Evolutionary conservation across 768 basidiomycete genomes (phyloP), one percentile per base, ranked within the genome.

Genomic region (Rhizopogon roseolus): DNA sequence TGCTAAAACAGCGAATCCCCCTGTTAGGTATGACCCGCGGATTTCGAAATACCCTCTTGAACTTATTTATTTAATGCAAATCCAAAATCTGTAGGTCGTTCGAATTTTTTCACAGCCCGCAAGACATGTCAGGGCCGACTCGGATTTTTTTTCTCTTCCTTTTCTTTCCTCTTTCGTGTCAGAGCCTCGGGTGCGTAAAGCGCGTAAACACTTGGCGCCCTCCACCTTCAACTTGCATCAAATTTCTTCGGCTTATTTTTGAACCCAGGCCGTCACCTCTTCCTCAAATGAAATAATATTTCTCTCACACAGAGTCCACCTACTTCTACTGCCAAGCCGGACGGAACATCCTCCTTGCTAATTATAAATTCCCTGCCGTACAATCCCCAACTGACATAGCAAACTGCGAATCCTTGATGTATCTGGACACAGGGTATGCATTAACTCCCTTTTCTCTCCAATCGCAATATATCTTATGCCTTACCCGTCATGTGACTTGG

Each of bases 251-350:
- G 41, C 39, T 14, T 60, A 60, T 56, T 59, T 59, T 59, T 53
- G 54, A 7, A 8, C n/a, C 2, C 28, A 51, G 51, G 19, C 29
- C 40, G 52, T 37, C 57, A 44, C 54, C 41, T 59, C 49, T 54
- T 50, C 52, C 54, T 59, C 49, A 36, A 52, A 52, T 41, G 1
- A 22, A 22, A 22, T 22, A 22, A 22, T 22, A 22, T 22, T 22
- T 22, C 19, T 46, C 50, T 54, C 58, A 36, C 58, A 54, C 45
- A 48, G 45, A 28, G n/a, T 25, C 22, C 43, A 40, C 36, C 51
- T 44, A 32, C 34, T 46, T 52, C 7, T 51, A n/a, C 46, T 38
- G 49, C 53, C 50, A 54, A 40, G 19, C 40, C 61, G 61, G 62
- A 39, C 62, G 60, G 60, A 58, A 48, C 59, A 50, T 43, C 37